A percentile compares a stretch with the other conserved stretches of the same genome.
Evolutionary conservation across 2,329 filamentous ascomycete species (phyloP).

Genomic region (Neospermospora avenae): DNA sequence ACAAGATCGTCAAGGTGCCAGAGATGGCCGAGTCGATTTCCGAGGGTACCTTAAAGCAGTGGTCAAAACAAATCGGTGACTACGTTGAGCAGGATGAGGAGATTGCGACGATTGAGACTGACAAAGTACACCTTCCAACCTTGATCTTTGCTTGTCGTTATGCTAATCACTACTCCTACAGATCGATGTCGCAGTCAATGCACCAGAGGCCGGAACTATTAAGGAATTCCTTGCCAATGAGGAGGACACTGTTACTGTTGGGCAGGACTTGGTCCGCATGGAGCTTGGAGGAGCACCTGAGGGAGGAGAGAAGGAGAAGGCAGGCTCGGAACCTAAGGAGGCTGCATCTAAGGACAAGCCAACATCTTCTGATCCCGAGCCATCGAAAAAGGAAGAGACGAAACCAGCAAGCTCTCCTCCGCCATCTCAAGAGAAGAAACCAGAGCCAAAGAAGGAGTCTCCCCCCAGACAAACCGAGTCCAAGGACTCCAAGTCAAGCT

Average conservation of each 20-base stretch:
- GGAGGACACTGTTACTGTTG: constrained; percentile 92
- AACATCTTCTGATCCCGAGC: constrained; percentile 45
- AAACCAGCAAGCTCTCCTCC: constrained; percentile 38
- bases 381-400: constrained; percentile 37
- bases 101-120: constrained; percentile 97
- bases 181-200: constrained; percentile 97
- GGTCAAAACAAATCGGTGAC: constrained; percentile 88
- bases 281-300: constrained; percentile 69
- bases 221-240: constrained; percentile 89
- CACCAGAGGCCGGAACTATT: constrained; percentile 83
- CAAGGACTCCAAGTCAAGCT: constrained; percentile 26
- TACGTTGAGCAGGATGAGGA: constrained; percentile 95
- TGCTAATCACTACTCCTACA: constrained; percentile 38
- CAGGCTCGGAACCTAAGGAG: constrained; percentile 54
- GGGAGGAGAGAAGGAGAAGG: constrained; percentile 51
- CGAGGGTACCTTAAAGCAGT: constrained; percentile 95
- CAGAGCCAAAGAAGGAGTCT: constrained; percentile 39
- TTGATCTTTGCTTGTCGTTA: neutral
- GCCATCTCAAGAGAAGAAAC: constrained; percentile 40
- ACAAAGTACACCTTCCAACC: constrained; percentile 66
- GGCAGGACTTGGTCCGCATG: constrained; percentile 83
- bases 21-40: constrained; percentile 99
- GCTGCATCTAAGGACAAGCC: constrained; percentile 54
- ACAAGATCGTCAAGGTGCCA: constrained; percentile 87
- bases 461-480: constrained; percentile 36